These are phyloP conservation scores for Logfia minima DNA, from an alignment of 129 eudicot genomes.

Conservation along the genomic window DNA sequence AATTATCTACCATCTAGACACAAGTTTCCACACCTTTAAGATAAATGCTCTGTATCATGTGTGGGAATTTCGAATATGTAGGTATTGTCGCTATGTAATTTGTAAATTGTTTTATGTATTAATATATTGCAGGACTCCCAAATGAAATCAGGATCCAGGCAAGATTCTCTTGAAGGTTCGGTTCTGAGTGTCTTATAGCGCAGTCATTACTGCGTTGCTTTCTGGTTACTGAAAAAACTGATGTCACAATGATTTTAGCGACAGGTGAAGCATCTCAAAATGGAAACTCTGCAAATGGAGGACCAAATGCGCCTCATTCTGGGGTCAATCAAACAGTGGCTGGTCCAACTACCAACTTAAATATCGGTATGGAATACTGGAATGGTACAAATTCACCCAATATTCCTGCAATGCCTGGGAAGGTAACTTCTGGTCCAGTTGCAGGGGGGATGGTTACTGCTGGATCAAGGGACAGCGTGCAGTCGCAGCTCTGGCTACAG, in stretches of 20 bases:
- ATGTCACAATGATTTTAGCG: conserved; percentile 24
- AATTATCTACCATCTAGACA: too few species aligned
- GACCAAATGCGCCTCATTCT: conserved; percentile 49
- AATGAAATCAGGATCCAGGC: conserved; percentile 67
- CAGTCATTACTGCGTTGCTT: neutral
- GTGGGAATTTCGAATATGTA: neutral
- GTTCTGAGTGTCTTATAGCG: neutral
- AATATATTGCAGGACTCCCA: conserved; percentile 65
- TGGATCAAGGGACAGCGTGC: conserved; percentile 70
- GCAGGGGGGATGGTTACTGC: conserved; percentile 60
- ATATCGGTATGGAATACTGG: conserved; percentile 97
- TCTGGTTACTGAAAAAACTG: conserved; percentile 19
- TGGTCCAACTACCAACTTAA: conserved; percentile 87
- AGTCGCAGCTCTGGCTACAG: conserved; percentile 83
- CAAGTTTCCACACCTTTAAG: too few species aligned
- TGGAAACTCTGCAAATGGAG: conserved; percentile 77
- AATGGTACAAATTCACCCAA: conserved; percentile 54
- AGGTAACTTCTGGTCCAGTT: conserved; percentile 55
- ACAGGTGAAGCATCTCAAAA: conserved; percentile 78
- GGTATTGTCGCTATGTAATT: neutral
- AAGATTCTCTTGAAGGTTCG: conserved; percentile 76
- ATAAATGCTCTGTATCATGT: neutral
- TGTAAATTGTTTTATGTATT: neutral
- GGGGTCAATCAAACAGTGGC: conserved; percentile 59
- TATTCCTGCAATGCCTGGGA: conserved; percentile 64